Base-by-base conservation (phyloP, 2,329 filamentous ascomycete species). In the Monascus ruber region DNA sequence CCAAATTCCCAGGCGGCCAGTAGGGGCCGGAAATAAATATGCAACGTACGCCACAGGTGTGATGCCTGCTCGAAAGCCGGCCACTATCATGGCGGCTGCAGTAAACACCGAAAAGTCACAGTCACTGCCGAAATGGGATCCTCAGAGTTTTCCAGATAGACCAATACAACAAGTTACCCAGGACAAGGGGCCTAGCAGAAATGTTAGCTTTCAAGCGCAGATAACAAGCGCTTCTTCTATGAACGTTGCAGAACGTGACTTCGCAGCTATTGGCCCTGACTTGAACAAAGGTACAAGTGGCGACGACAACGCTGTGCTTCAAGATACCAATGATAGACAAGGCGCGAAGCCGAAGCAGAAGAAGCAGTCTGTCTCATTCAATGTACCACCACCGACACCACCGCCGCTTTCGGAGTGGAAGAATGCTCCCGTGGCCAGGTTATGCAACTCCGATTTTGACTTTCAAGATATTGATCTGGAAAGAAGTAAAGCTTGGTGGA, bases 401-500 rank as follows among this genome's bases (percentile, higher is more conserved):
- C 65, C 65, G 24, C 65, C 65, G 5, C 49, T 66, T 25, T 60
- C 60, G 11, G 83, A 88, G 54, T 87, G 83, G 82, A 80, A 74
- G 54, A 78, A 77, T 51, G 80, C 73, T 5, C 76, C 74, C 0
- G 69, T 80, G 28, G 81, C 79, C 28, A 73, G 71, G 5, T 63
- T 86, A 3, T 68, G 70, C 0, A 72, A 74, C 1, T 56, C 67
- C 1, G 62, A 83, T 37, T 69, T 85, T 26, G 76, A 84, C 42
- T 70, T 84, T 27, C 67, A 70, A 41, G 60, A 66, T 17, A 43
- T 59, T 10, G 53, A 60, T 29, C 50, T 53, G 26, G 74, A 78
- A 33, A 72, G 66, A 44, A 69, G 69, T 44, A 73, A 73, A 47
- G 68, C 83, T 1, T 93, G 85, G 85, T 91, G 86, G 85, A 86